These are phyloP conservation scores for Globisporangium iwayamae DNA, from an alignment of 352 stramenopile species.

Conservation along the genomic window DNA sequence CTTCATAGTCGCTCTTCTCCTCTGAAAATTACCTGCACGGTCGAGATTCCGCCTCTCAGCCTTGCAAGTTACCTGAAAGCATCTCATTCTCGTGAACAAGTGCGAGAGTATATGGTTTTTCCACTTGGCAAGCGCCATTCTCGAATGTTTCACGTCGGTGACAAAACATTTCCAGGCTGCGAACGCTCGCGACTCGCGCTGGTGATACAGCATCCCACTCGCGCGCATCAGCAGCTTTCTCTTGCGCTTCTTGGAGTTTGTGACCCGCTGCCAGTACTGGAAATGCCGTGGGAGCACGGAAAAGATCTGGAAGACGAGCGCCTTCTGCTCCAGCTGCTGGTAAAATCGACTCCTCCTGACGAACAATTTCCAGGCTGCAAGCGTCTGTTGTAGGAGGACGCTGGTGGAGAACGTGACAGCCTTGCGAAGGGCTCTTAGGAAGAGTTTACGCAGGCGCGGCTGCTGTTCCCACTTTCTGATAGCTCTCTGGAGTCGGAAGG, in stretches of 20 bases:
- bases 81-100: conserved; percentile 20
- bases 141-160: conserved; percentile 9
- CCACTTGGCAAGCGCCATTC: conserved; percentile 22
- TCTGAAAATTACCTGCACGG: conserved; percentile 17
- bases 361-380: conserved; percentile 33
- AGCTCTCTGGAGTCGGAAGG: conserved; percentile 17
- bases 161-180: conserved; percentile 23
- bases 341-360: conserved; percentile 10
- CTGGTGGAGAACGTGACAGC: conserved; percentile 16
- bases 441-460: conserved; percentile 18
- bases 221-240: conserved; percentile 24
- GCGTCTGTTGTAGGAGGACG: conserved; percentile 14
- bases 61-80: conserved; percentile 14
- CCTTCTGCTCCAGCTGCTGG: conserved; percentile 29
- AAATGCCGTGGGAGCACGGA: conserved; percentile 32
- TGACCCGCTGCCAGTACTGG: conserved; percentile 26
- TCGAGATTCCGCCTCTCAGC: conserved; percentile 7
- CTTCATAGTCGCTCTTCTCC: background rate
- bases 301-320: conserved; percentile 39
- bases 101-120: conserved; percentile 11
- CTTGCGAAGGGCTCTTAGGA: conserved; percentile 18
- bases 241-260: conserved; percentile 10
- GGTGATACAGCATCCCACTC: conserved; percentile 28
- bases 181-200: conserved; percentile 33
- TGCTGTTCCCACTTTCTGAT: conserved; percentile 25